A percentile compares a stretch with the other conserved stretches of the same genome.
These are phyloP conservation scores for Trichosporon inkin DNA, from an alignment of 1,284 basidiomycete genomes.

Conservation along the genomic window DNA sequence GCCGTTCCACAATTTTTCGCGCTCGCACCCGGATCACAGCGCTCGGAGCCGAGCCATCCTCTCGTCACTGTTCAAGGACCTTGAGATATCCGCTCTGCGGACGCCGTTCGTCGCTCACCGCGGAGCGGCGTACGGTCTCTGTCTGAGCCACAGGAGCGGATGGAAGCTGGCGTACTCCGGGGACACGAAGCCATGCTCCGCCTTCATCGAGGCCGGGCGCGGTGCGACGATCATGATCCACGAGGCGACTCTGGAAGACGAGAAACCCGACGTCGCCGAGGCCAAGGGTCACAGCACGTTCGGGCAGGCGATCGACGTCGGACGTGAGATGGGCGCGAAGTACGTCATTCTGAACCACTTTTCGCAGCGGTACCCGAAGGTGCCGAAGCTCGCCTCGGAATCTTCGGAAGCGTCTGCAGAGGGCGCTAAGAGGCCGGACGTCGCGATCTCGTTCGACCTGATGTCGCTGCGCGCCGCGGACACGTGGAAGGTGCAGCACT, in stretches of 20 bases:
- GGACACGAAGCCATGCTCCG: slow-evolving; percentile 75
- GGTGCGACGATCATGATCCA: slow-evolving; percentile 81
- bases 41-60: background rate
- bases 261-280: slow-evolving; percentile 67
- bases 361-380: slow-evolving; percentile 86
- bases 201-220: slow-evolving; percentile 63
- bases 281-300: slow-evolving; percentile 85
- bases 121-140: slow-evolving; percentile 64
- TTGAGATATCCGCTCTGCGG: slow-evolving; percentile 51
- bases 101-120: slow-evolving; percentile 72
- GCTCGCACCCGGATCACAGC: slow-evolving; percentile 8
- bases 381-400: slow-evolving; percentile 55
- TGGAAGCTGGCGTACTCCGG: slow-evolving; percentile 85
- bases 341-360: slow-evolving; percentile 89
- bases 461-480: slow-evolving; percentile 66
- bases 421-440: slow-evolving; percentile 43
- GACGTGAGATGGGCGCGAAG: slow-evolving; percentile 71
- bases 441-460: slow-evolving; percentile 79
- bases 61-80: slow-evolving; percentile 18
- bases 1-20: slow-evolving; percentile 24
- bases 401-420: background rate
- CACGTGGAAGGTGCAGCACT: slow-evolving; percentile 74
- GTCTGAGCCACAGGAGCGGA: slow-evolving; percentile 64
- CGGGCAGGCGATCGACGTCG: slow-evolving; percentile 77
- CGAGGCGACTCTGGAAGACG: slow-evolving; percentile 82